Evolutionary conservation across 441 rosid genomes (phyloP).

Genomic region (Populus hybrid): DNA sequence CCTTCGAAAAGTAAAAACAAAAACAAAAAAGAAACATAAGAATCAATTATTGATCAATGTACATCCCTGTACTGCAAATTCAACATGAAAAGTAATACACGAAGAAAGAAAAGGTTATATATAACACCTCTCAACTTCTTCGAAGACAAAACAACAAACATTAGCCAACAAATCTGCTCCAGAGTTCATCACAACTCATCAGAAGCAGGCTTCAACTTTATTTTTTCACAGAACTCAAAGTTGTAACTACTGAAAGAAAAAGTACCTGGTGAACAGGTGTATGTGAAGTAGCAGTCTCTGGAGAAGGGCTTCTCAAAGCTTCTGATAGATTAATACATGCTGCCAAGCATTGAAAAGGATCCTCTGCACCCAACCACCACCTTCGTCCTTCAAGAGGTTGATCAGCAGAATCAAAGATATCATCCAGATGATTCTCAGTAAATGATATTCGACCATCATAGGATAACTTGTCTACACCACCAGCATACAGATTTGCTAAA

Average conservation of each 20-base stretch:
- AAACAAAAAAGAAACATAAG: slow-evolving; percentile 10
- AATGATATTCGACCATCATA: slow-evolving; percentile 77
- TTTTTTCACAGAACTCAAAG: slow-evolving; percentile 6
- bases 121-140: slow-evolving; percentile 3
- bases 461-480: slow-evolving; percentile 94
- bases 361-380: slow-evolving; percentile 99
- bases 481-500: slow-evolving; percentile 52
- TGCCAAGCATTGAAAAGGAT: slow-evolving; percentile 97
- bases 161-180: not conserved
- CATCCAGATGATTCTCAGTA: slow-evolving; percentile 81
- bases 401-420: slow-evolving; percentile 92
- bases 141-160: not conserved
- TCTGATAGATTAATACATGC: slow-evolving; percentile 82
- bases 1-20: slow-evolving; percentile 43
- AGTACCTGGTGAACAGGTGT: slow-evolving; percentile 94
- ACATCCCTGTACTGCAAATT: not conserved
- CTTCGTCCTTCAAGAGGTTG: slow-evolving; percentile 86
- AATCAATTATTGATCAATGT: not conserved
- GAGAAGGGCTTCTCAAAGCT: slow-evolving; percentile 85
- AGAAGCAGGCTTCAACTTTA: not conserved
- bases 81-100: not conserved
- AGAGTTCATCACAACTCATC: not conserved
- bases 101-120: not conserved
- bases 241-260: slow-evolving; percentile 1
- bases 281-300: slow-evolving; percentile 66